Evolutionary conservation across 2,329 filamentous ascomycete species (phyloP).

Genomic region (Apiospora malaysiana): DNA sequence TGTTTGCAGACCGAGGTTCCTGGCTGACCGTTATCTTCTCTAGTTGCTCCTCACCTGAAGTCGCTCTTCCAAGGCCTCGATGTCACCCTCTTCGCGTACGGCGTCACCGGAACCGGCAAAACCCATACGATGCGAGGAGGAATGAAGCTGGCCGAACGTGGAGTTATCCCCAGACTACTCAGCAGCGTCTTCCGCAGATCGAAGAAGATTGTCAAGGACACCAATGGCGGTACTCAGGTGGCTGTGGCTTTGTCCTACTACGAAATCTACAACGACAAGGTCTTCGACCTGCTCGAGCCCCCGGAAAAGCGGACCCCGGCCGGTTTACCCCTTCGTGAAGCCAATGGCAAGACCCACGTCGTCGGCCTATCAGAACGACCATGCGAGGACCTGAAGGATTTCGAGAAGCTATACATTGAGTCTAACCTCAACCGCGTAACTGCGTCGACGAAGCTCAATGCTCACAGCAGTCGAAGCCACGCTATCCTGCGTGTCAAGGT

Average conservation of each 20-base stretch:
- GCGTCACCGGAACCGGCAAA: conserved; percentile 91
- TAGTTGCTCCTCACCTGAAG: conserved; percentile 89
- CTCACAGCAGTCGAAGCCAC: conserved; percentile 87
- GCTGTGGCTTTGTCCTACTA: conserved; percentile 86
- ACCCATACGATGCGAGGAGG: conserved; percentile 96
- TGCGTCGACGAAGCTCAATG: conserved; percentile 89
- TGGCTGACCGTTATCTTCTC: conserved; percentile 29
- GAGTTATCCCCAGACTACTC: conserved; percentile 84
- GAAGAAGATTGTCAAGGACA: conserved; percentile 85
- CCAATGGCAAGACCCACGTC: conserved; percentile 85
- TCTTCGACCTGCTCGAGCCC: conserved; percentile 87
- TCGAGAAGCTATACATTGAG: conserved; percentile 88
- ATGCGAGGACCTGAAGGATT: conserved; percentile 86
- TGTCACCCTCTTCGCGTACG: conserved; percentile 90
- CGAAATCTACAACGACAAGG: conserved; percentile 97
- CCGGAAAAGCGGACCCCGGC: conserved; percentile 84
- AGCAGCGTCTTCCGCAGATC: conserved; percentile 85
- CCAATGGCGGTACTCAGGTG: conserved; percentile 71
- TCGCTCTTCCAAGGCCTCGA: conserved; percentile 90
- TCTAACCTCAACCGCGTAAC: conserved; percentile 91
- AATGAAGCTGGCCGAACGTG: conserved; percentile 82
- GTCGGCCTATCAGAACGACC: conserved; percentile 83
- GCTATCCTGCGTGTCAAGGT: conserved; percentile 91
- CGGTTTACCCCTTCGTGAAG: conserved; percentile 82
- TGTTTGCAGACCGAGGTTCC: background rate